phyloP scores from a whole-genome alignment of 1,139 yeast genomes.

The Keqinozyma sinolaborantium region DNA sequence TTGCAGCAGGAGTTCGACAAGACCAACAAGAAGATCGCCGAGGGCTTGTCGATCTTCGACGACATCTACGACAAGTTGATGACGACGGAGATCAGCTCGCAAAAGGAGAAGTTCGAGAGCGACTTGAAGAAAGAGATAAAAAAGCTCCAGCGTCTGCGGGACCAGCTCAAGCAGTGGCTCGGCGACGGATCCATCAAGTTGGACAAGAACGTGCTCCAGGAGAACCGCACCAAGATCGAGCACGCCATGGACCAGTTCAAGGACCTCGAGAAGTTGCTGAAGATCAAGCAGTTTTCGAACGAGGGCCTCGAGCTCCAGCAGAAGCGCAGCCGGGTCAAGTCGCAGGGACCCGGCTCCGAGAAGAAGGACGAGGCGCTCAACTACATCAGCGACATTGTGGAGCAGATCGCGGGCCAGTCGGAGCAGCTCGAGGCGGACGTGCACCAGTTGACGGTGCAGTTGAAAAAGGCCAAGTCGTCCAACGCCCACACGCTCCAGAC shows the following conservation, averaged over 20 bases:
- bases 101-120: constrained; percentile 89
- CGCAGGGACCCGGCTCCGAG: constrained; percentile 59
- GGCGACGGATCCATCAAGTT: constrained; percentile 91
- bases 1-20: constrained; percentile 84
- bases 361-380: constrained; percentile 74
- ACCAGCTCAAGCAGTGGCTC: constrained; percentile 94
- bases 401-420: constrained; percentile 78
- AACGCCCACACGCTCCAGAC: constrained; percentile 35
- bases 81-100: constrained; percentile 78
- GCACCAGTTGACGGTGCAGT: constrained; percentile 46
- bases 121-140: constrained; percentile 96
- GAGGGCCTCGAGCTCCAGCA: constrained; percentile 81
- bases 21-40: constrained; percentile 89
- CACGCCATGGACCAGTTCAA: constrained; percentile 96
- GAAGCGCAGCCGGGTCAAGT: constrained; percentile 28
- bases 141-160: constrained; percentile 89
- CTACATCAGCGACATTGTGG: constrained; percentile 72
- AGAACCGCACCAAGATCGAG: constrained; percentile 81
- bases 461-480: constrained; percentile 53
- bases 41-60: constrained; percentile 89
- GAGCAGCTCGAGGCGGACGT: constrained; percentile 78
- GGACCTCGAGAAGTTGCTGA: constrained; percentile 90
- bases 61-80: constrained; percentile 83
- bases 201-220: constrained; percentile 69
- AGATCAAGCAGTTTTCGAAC: constrained; percentile 92